Conservation (phyloP, 2,329 filamentous ascomycete species). For the Pseudopyrenochaeta lycopersici region DNA sequence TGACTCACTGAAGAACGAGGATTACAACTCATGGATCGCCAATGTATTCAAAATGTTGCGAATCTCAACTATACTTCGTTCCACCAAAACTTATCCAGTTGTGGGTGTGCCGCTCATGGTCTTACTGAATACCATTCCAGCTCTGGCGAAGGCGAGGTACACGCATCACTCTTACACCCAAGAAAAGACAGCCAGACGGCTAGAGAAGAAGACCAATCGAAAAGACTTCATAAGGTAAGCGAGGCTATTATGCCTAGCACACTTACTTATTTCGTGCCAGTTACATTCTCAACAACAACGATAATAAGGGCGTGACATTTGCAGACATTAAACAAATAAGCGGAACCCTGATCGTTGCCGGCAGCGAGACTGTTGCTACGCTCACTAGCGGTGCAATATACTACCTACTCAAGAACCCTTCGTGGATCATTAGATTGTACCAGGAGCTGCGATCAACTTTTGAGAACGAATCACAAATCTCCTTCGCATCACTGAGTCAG, state of each 20-base stretch:
- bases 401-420: slow-evolving; percentile 22
- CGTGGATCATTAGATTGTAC: slow-evolving; percentile 12
- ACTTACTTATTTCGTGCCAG: slow-evolving; percentile 4
- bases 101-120: slow-evolving; percentile 10
- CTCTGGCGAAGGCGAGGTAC: slow-evolving; percentile 8
- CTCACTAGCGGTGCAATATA: slow-evolving; percentile 26
- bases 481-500: slow-evolving; percentile 16
- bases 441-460: slow-evolving; percentile 23
- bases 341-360: slow-evolving; percentile 47
- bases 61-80: slow-evolving; percentile 8
- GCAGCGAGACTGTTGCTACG: slow-evolving; percentile 50
- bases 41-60: slow-evolving; percentile 19
- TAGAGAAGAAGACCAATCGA: slow-evolving; percentile 22
- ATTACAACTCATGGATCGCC: slow-evolving; percentile 31
- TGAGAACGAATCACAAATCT: slow-evolving; percentile 18
- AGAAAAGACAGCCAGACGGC: slow-evolving; percentile 18
- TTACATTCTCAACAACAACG: slow-evolving; percentile 24
- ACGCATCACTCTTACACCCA: slow-evolving; percentile 14
- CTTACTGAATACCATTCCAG: slow-evolving; percentile 13
- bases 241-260: background rate
- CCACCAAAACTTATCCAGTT: slow-evolving; percentile 17
- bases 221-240: slow-evolving; percentile 28
- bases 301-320: slow-evolving; percentile 28
- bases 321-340: slow-evolving; percentile 46
- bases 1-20: slow-evolving; percentile 25